Percentiles rank a stretch among this genome's conserved stretches.
phyloP scores from a whole-genome alignment of 345 rosid species.

The Acer negundo region DNA sequence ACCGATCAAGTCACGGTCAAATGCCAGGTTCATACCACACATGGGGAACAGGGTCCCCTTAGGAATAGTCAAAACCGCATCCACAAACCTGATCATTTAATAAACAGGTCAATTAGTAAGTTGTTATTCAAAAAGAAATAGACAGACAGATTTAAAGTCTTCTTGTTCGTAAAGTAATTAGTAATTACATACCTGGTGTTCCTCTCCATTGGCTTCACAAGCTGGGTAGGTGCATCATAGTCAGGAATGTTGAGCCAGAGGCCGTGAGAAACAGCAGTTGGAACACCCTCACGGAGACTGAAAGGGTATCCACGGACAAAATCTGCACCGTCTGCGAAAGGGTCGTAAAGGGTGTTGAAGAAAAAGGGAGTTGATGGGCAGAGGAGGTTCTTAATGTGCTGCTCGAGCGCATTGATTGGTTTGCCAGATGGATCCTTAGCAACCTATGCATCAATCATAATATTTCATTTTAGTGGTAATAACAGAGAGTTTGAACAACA shows the following conservation, averaged over 20 bases:
- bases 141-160: not conserved
- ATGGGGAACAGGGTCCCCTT: conserved; percentile 94
- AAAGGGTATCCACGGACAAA: conserved; percentile 98
- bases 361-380: conserved; percentile 87
- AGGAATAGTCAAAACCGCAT: conserved; percentile 88
- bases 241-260: conserved; percentile 99
- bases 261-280: conserved; percentile 95
- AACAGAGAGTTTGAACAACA: no score
- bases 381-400: conserved; percentile 90
- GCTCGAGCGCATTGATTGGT: conserved; percentile 85
- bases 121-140: not conserved
- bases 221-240: conserved; percentile 99
- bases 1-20: conserved; percentile 91
- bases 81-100: conserved; percentile 61
- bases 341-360: conserved; percentile 97
- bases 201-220: conserved; percentile 92
- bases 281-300: conserved; percentile 91
- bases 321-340: conserved; percentile 85
- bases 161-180: not conserved
- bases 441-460: conserved; percentile 48
- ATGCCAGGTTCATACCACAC: conserved; percentile 98
- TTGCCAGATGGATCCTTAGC: conserved; percentile 87
- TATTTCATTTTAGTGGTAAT: no score
- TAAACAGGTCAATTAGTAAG: not conserved
- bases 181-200: conserved; percentile 64